phyloP scores from a whole-genome alignment of 2,329 filamentous ascomycete genomes.

The Tolypocladium tropicale region DNA sequence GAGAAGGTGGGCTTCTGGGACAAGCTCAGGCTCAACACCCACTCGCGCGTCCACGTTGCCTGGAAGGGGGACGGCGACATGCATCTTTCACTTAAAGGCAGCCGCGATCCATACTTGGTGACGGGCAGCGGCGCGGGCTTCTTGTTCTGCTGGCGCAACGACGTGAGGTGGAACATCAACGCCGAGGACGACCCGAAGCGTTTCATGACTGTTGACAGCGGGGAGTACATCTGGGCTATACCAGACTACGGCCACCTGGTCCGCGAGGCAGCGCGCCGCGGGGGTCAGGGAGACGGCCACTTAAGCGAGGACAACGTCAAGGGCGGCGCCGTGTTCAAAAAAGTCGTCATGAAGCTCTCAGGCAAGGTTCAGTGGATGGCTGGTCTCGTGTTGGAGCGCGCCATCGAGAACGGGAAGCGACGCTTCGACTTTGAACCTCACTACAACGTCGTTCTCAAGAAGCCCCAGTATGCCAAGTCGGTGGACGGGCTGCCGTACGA shows the following conservation, averaged over 20 bases:
- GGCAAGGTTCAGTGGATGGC: constrained; percentile 90
- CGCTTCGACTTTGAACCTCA: constrained; percentile 88
- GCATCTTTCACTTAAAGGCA: constrained; percentile 82
- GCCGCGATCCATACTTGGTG: constrained; percentile 85
- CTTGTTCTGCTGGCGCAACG: constrained; percentile 96
- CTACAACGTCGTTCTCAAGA: constrained; percentile 80
- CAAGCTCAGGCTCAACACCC: constrained; percentile 89
- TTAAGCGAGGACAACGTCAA: constrained; percentile 55
- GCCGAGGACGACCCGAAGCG: constrained; percentile 78
- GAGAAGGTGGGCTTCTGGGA: constrained; percentile 98
- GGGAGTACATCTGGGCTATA: constrained; percentile 87
- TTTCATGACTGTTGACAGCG: constrained; percentile 93
- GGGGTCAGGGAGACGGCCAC: constrained; percentile 47
- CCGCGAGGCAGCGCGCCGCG: constrained; percentile 46
- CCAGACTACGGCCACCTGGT: constrained; percentile 89
- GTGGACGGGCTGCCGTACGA: constrained; percentile 58
- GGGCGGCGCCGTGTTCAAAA: constrained; percentile 82
- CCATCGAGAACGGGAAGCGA: constrained; percentile 59
- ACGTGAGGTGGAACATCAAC: constrained; percentile 80
- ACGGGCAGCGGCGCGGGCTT: constrained; percentile 91
- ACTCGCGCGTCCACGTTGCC: constrained; percentile 77
- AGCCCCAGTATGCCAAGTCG: constrained; percentile 61
- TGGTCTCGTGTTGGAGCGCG: constrained; percentile 85
- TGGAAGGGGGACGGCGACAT: constrained; percentile 97
- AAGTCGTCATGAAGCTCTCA: constrained; percentile 97